These are phyloP conservation scores for Sanghuangporus sanghuang DNA, from an alignment of 1,284 basidiomycete genomes.

Conservation along the genomic window DNA sequence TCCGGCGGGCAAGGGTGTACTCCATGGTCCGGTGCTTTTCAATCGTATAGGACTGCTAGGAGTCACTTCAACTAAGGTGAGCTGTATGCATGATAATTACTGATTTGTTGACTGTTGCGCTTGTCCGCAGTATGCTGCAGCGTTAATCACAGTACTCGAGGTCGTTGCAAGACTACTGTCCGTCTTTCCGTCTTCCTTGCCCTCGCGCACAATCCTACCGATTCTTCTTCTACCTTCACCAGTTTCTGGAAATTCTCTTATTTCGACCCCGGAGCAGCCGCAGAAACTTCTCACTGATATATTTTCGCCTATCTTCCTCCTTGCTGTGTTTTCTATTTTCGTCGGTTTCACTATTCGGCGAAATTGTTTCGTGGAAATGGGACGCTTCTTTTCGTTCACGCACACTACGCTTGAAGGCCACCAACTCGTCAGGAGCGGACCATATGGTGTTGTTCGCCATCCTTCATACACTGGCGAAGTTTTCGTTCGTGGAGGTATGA, in stretches of 20 bases:
- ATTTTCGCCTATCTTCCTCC: neutral
- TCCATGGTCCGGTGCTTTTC: slow-evolving; percentile 9
- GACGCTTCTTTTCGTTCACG: slow-evolving; percentile 13
- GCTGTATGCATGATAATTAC: neutral
- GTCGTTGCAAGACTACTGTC: neutral
- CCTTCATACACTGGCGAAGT: slow-evolving; percentile 14
- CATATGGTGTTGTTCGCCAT: slow-evolving; percentile 15
- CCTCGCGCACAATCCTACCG: neutral
- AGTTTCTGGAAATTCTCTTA: neutral
- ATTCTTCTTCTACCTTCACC: slow-evolving; percentile 4
- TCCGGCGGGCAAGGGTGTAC: neutral
- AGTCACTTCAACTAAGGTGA: slow-evolving; percentile 5
- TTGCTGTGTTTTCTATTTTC: slow-evolving; percentile 3
- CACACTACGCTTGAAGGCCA: slow-evolving; percentile 14
- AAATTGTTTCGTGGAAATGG: slow-evolving; percentile 8
- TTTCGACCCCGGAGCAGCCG: neutral
- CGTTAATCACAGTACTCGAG: neutral
- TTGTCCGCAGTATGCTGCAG: slow-evolving; percentile 1
- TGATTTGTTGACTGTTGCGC: neutral
- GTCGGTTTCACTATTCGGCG: slow-evolving; percentile 8
- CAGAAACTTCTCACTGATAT: neutral
- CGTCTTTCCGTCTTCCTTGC: neutral
- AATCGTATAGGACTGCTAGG: neutral
- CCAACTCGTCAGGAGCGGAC: slow-evolving; percentile 10
- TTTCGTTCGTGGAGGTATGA: slow-evolving; percentile 4